phyloP scores from a whole-genome alignment of 2,329 filamentous ascomycete species.

The Aspergillus sp. region DNA sequence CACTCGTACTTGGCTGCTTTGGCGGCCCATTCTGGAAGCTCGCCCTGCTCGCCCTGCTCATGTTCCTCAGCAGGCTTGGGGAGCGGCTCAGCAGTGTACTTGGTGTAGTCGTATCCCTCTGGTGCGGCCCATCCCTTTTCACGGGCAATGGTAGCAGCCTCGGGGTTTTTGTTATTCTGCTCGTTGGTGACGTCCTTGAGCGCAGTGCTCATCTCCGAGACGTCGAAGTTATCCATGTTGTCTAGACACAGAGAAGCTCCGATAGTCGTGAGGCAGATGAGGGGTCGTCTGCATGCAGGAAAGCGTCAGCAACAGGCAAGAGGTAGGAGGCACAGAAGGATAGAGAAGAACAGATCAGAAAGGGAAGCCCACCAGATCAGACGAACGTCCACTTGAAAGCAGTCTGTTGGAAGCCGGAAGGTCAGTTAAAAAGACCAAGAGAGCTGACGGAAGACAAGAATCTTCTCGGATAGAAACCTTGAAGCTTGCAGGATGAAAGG shows the following conservation, averaged over 20 bases:
- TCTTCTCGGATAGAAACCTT: too few relatives aligned
- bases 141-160: conserved; percentile 26
- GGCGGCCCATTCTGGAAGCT: conserved; percentile 45
- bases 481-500: background rate
- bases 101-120: conserved; percentile 32
- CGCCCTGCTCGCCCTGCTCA: conserved; percentile 10
- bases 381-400: background rate
- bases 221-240: conserved; percentile 45
- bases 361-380: background rate
- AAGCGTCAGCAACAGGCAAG: background rate
- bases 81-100: conserved; percentile 13
- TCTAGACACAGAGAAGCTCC: too few relatives aligned
- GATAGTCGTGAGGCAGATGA: background rate
- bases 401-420: background rate
- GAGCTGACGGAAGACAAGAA: background rate
- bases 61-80: conserved; percentile 14
- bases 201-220: conserved; percentile 15
- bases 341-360: background rate
- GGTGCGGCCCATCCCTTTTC: conserved; percentile 36
- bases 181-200: conserved; percentile 14
- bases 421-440: background rate
- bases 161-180: conserved; percentile 18
- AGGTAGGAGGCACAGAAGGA: background rate
- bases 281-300: background rate
- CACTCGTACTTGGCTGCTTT: conserved; percentile 73